Evolutionary conservation across 371 early-diverging fungal species (phyloP).

Genomic region (Lichtheimia ornata): DNA sequence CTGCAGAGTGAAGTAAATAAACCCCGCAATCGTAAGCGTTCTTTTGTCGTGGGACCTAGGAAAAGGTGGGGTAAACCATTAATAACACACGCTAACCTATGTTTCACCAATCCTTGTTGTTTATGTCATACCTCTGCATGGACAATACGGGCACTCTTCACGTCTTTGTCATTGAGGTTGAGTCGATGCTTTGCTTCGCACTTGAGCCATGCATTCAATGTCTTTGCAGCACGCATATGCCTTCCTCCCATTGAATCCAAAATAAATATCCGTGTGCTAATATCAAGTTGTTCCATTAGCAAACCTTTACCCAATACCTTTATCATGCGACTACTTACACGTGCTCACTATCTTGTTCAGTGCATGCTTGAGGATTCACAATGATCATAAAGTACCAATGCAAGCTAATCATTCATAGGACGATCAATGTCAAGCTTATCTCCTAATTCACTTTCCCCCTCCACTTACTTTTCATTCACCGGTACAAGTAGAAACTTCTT

Average conservation of each 20-base stretch:
- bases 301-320: no score
- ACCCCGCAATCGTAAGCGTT: conserved; percentile 72
- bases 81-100: neutral
- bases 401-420: conserved; percentile 21
- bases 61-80: conserved; percentile 12
- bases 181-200: conserved; percentile 31
- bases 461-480: conserved; percentile 63
- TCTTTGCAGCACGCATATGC: conserved; percentile 40
- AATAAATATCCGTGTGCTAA: conserved; percentile 1
- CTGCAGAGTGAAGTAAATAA: conserved; percentile 57
- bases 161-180: conserved; percentile 6
- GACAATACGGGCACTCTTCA: conserved; percentile 4
- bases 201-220: conserved; percentile 39
- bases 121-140: conserved; percentile 15
- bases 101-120: conserved; percentile 5
- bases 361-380: conserved; percentile 44
- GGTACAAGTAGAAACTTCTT: conserved; percentile 64
- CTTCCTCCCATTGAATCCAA: conserved; percentile 57
- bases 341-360: neutral
- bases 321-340: no score
- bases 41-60: conserved; percentile 51
- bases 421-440: neutral
- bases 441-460: neutral
- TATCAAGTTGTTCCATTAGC: neutral
- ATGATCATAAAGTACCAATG: conserved; percentile 77